Evolutionary conservation across 2,329 filamentous ascomycete genomes (phyloP).

Genomic region (Alternaria novae-zelandiae): DNA sequence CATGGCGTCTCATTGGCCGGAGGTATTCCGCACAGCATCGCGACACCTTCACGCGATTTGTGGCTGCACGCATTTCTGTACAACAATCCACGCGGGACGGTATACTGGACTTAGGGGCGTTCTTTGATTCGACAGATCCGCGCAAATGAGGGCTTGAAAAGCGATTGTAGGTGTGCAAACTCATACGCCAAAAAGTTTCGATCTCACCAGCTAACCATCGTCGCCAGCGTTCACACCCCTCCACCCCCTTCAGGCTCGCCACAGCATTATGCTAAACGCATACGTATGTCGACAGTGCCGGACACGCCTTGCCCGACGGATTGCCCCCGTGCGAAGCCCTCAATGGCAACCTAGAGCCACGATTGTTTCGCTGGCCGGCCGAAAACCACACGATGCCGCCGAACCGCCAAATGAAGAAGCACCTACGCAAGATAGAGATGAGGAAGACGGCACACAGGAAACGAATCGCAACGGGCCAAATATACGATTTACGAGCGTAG

Average conservation of each 20-base stretch:
- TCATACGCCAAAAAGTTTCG: not conserved
- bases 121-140: not conserved
- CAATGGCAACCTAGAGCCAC: conserved; percentile 44
- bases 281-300: conserved; percentile 46
- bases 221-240: conserved; percentile 1
- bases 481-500: not conserved
- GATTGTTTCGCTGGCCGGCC: conserved; percentile 37
- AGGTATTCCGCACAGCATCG: conserved; percentile 7
- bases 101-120: not conserved
- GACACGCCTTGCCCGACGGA: conserved; percentile 25
- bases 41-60: conserved; percentile 2
- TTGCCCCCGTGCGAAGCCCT: conserved; percentile 8
- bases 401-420: conserved; percentile 11
- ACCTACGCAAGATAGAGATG: conserved; percentile 1
- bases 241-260: not conserved
- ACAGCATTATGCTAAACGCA: conserved; percentile 36
- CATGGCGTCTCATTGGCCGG: conserved; percentile 15
- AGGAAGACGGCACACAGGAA: conserved; percentile 2
- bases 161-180: not conserved
- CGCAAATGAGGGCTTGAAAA: not conserved
- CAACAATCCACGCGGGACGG: not conserved
- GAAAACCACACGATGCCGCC: conserved; percentile 11
- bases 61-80: not conserved
- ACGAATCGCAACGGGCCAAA: not conserved
- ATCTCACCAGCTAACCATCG: conserved; percentile 3